Evolutionary conservation across 2,329 filamentous ascomycete genomes (phyloP).

Genomic region (Herpotrichia juniperi): DNA sequence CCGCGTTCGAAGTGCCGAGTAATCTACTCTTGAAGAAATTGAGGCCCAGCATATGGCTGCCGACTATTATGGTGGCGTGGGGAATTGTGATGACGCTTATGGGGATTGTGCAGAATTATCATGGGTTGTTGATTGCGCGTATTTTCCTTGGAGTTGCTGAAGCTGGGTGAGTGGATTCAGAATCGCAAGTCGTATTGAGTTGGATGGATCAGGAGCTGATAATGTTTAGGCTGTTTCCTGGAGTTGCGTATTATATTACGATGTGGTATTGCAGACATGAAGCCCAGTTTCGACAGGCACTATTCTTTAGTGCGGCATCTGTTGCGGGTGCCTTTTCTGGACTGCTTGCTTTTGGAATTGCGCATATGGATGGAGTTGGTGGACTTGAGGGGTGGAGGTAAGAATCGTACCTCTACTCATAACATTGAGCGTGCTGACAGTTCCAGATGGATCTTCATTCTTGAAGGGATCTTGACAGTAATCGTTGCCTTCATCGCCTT

Average conservation of each 20-base stretch:
- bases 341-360: constrained; percentile 63
- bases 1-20: constrained; percentile 58
- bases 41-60: constrained; percentile 52
- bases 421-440: not conserved
- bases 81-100: constrained; percentile 58
- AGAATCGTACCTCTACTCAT: not conserved
- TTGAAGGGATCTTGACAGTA: constrained; percentile 44
- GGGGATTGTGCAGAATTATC: constrained; percentile 54
- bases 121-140: constrained; percentile 52
- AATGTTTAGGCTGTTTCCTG: constrained; percentile 33
- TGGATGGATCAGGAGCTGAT: constrained; percentile 3
- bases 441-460: constrained; percentile 41
- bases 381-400: constrained; percentile 40
- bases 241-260: constrained; percentile 61
- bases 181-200: no score
- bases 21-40: constrained; percentile 67
- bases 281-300: constrained; percentile 61
- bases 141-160: constrained; percentile 52
- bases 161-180: constrained; percentile 30
- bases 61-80: constrained; percentile 58
- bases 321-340: constrained; percentile 66
- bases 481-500: constrained; percentile 40
- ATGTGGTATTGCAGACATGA: constrained; percentile 70
- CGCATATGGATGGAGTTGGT: constrained; percentile 64
- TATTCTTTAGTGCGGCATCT: constrained; percentile 65